These are phyloP conservation scores for Xerocomus minutiporus DNA, from an alignment of 1,284 basidiomycete genomes.

Conservation along the genomic window DNA sequence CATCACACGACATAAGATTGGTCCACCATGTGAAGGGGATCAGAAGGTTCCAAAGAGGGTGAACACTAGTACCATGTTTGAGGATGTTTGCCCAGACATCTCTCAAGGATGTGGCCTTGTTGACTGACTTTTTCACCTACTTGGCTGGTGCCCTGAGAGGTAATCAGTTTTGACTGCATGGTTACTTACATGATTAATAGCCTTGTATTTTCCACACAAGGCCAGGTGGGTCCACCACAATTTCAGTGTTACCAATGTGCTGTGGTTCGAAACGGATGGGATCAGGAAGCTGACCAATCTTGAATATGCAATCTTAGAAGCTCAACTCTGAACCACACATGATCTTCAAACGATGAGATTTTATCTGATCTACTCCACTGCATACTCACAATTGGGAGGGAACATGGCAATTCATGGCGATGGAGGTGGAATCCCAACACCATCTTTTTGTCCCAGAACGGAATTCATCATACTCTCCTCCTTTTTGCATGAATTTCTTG, in stretches of 20 bases:
- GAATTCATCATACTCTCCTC: not conserved
- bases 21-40: not conserved
- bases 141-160: not conserved
- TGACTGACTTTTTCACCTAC: not conserved
- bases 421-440: not conserved
- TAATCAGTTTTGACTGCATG: not conserved
- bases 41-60: not conserved
- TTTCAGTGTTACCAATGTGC: not conserved
- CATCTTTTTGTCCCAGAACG: not conserved
- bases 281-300: conserved; percentile 11
- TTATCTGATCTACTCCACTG: no score
- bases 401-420: conserved; percentile 15
- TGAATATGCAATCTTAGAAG: conserved; percentile 12
- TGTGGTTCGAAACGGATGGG: not conserved
- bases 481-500: no score
- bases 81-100: not conserved
- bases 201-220: not conserved
- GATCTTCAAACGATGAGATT: conserved; percentile 9
- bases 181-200: not conserved
- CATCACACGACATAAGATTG: not conserved
- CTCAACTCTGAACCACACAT: not conserved
- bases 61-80: conserved; percentile 7
- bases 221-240: not conserved
- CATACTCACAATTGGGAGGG: conserved; percentile 6
- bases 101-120: not conserved